phyloP scores from a whole-genome alignment of 1,284 basidiomycete genomes.

The Melampsora occidentalis region DNA sequence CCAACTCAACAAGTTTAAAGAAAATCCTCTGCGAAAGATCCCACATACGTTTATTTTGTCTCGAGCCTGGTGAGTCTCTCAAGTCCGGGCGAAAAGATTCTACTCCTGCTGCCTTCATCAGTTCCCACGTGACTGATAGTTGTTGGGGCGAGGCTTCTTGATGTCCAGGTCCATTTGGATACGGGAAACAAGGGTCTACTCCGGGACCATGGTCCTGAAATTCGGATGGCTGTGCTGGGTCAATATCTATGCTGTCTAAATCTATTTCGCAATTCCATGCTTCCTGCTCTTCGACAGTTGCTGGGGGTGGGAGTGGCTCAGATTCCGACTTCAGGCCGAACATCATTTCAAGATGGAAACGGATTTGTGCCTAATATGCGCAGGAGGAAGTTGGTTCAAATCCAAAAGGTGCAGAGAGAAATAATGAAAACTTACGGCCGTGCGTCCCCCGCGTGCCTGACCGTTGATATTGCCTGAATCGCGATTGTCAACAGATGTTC shows the following conservation, averaged over 20 bases:
- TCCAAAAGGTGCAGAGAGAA: no score
- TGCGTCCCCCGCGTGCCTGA: no score
- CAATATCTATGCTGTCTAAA: no score
- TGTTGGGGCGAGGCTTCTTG: constrained; percentile 9
- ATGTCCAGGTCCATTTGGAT: constrained; percentile 34
- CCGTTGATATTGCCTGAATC: no score
- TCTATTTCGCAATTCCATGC: no score
- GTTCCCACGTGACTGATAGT: constrained; percentile 30
- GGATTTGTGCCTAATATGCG: no score
- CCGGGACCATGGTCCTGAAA: no score
- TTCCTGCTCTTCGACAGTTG: neutral
- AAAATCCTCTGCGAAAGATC: constrained; percentile 18
- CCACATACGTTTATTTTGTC: constrained; percentile 11
- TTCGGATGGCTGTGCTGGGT: no score
- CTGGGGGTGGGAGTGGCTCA: neutral
- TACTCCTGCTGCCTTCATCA: constrained; percentile 18
- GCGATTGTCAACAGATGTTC: no score
- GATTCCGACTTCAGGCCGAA: neutral
- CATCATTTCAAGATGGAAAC: no score
- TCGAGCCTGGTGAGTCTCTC: neutral
- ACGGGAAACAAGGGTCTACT: constrained; percentile 27
- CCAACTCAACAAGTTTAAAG: constrained; percentile 9
- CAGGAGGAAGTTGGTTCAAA: no score
- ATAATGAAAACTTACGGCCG: no score
- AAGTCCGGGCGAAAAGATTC: constrained; percentile 33